Conservation (phyloP, 768 basidiomycete genomes). For the Podaxis mareebaensis region DNA sequence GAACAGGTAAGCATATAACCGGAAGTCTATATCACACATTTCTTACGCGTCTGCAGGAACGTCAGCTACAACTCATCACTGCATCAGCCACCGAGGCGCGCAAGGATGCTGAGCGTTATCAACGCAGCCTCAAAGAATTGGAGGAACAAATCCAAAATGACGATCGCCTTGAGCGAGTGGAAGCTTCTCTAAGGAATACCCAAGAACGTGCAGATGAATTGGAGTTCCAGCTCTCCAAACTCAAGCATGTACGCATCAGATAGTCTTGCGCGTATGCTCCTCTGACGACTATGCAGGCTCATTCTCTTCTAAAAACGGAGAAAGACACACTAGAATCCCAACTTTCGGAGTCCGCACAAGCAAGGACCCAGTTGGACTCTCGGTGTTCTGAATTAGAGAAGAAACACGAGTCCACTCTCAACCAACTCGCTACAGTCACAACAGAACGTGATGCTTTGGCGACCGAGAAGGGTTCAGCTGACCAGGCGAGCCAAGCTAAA, state of each 20-base stretch:
- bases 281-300: conserved; percentile 39
- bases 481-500: conserved; percentile 45
- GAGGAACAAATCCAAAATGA: conserved; percentile 84
- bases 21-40: background rate
- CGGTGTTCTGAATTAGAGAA: conserved; percentile 49
- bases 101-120: conserved; percentile 52
- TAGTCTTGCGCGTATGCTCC: conserved; percentile 7
- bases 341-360: conserved; percentile 39
- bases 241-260: conserved; percentile 61
- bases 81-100: conserved; percentile 53
- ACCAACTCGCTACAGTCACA: conserved; percentile 44
- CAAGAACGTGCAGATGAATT: conserved; percentile 83
- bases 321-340: conserved; percentile 55
- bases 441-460: conserved; percentile 47
- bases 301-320: conserved; percentile 59
- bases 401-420: conserved; percentile 37
- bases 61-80: conserved; percentile 68
- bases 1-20: conserved; percentile 45
- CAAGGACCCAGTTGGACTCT: conserved; percentile 47
- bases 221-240: conserved; percentile 77
- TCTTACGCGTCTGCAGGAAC: conserved; percentile 52
- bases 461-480: conserved; percentile 51
- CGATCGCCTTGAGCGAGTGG: conserved; percentile 75
- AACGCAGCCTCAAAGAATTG: conserved; percentile 65
- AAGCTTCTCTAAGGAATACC: conserved; percentile 71